A percentile compares a stretch with the other conserved stretches of the same genome.
These are phyloP conservation scores for Apiospora phragmitis DNA, from an alignment of 2,329 filamentous ascomycete species.

Conservation along the genomic window DNA sequence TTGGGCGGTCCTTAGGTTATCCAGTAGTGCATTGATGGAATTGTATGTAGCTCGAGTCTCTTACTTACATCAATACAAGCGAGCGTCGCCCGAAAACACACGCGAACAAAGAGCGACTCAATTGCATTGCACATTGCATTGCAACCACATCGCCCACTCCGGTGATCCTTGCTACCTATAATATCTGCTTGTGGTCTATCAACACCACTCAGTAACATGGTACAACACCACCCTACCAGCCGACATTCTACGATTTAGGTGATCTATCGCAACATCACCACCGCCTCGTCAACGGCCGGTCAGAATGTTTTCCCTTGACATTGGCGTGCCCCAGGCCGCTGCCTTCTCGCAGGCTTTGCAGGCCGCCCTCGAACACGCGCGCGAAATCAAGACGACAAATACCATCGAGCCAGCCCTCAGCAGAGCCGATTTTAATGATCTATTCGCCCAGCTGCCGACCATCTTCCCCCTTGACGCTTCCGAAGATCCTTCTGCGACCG, in stretches of 20 bases:
- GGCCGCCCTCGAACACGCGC: constrained; percentile 59
- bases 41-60: constrained; percentile 1
- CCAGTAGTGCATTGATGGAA: neutral
- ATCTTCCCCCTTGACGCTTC: constrained; percentile 38
- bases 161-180: neutral
- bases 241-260: constrained; percentile 5
- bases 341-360: constrained; percentile 55
- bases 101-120: constrained; percentile 2
- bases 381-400: constrained; percentile 55
- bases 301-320: constrained; percentile 48
- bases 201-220: neutral
- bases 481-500: constrained; percentile 20
- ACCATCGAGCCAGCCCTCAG: constrained; percentile 74
- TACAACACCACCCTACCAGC: neutral
- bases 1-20: neutral
- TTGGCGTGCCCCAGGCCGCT: constrained; percentile 54
- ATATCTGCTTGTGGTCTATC: neutral
- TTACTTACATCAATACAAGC: neutral
- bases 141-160: neutral
- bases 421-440: constrained; percentile 62
- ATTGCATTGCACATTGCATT: neutral
- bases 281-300: neutral
- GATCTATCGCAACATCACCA: neutral
- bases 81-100: neutral
- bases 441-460: constrained; percentile 45